A percentile compares a stretch with the other conserved stretches of the same genome.
Conservation (phyloP, 768 basidiomycete species). For the Mycena maculata region DNA sequence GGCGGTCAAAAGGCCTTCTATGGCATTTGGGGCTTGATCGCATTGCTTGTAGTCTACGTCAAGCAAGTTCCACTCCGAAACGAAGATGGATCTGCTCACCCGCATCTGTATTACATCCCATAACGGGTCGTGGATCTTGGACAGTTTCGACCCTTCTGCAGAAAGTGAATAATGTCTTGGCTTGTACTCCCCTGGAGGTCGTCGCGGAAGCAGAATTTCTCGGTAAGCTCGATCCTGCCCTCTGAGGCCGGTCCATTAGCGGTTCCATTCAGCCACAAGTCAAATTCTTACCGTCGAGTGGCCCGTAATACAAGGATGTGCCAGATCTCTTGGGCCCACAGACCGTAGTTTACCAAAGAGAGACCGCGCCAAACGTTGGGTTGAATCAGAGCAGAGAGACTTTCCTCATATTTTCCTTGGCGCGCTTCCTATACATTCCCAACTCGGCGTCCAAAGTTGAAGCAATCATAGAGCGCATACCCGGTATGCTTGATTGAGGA, state of each 20-base stretch:
- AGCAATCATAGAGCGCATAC: conserved; percentile 49
- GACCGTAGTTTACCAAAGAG: conserved; percentile 69
- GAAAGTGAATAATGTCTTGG: conserved; percentile 69
- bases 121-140: conserved; percentile 56
- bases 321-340: conserved; percentile 85
- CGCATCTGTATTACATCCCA: conserved; percentile 60
- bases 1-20: conserved; percentile 76
- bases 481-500: conserved; percentile 76
- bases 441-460: background rate
- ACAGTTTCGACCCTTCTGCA: conserved; percentile 50
- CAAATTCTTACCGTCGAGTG: conserved; percentile 68
- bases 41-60: conserved; percentile 57
- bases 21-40: conserved; percentile 69
- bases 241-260: conserved; percentile 46
- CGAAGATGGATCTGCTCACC: conserved; percentile 45
- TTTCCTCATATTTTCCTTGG: conserved; percentile 73
- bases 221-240: conserved; percentile 73
- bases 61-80: background rate
- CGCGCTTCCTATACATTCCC: conserved; percentile 64
- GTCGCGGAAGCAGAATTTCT: conserved; percentile 72
- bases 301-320: conserved; percentile 76
- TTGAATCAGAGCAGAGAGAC: conserved; percentile 71
- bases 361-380: conserved; percentile 79
- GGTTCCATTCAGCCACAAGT: conserved; percentile 3
- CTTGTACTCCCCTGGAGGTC: conserved; percentile 66